Evolutionary conservation across 2,329 filamentous ascomycete genomes (phyloP).

Genomic region (Aspergillus ruber): DNA sequence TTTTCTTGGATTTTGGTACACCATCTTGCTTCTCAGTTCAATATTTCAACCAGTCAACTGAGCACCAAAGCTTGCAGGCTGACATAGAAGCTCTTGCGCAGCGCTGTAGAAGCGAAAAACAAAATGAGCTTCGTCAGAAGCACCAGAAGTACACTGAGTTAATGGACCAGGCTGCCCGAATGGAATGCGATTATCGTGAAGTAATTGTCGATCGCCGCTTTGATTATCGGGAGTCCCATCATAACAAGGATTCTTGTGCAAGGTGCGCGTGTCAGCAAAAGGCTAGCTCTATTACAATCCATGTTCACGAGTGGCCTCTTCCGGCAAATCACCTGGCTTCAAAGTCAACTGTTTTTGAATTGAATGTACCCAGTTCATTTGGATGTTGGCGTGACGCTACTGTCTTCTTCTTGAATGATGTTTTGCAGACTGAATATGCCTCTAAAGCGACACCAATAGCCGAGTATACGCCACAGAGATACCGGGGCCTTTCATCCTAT

Average conservation of each 20-base stretch:
- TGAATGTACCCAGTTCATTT: slow-evolving; percentile 37
- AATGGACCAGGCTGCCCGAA: background rate
- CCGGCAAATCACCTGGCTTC: slow-evolving; percentile 23
- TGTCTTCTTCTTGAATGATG: slow-evolving; percentile 33
- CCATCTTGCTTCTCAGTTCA: slow-evolving; percentile 36
- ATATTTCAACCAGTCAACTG: slow-evolving; percentile 39
- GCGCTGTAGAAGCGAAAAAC: background rate
- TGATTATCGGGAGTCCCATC: background rate
- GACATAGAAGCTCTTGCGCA: slow-evolving; percentile 1
- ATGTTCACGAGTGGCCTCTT: slow-evolving; percentile 51
- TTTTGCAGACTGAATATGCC: slow-evolving; percentile 25
- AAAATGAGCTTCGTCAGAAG: slow-evolving; percentile 1
- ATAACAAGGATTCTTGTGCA: slow-evolving; percentile 10
- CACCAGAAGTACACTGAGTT: slow-evolving; percentile 4
- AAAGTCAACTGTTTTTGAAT: slow-evolving; percentile 47
- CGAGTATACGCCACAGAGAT: slow-evolving; percentile 5
- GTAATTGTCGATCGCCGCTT: background rate
- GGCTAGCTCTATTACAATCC: slow-evolving; percentile 38
- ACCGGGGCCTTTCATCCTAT: slow-evolving; percentile 12
- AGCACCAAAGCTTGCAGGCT: slow-evolving; percentile 27
- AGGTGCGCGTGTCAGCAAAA: slow-evolving; percentile 27
- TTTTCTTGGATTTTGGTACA: background rate
- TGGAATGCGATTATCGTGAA: background rate
- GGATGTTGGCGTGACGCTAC: slow-evolving; percentile 45
- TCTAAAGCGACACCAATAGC: slow-evolving; percentile 5